Evolutionary conservation across 1,139 yeast species (phyloP).

Genomic region (Candida sp.): DNA sequence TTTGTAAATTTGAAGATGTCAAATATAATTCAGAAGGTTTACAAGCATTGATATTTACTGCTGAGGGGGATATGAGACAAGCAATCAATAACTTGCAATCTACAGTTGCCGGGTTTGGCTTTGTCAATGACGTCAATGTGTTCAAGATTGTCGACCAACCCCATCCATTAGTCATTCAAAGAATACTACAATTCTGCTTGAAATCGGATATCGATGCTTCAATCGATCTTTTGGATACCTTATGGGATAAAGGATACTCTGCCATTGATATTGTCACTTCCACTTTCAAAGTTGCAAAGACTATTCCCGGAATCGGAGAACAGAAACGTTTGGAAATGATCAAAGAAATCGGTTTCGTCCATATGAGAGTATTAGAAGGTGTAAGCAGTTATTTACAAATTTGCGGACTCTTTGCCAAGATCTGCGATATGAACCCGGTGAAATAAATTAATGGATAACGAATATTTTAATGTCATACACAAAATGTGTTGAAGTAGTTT

Average conservation of each 20-base stretch:
- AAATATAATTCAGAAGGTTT: slow-evolving; percentile 87
- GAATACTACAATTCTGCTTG: slow-evolving; percentile 60
- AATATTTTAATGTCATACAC: not conserved
- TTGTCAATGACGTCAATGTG: slow-evolving; percentile 87
- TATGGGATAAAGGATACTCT: slow-evolving; percentile 91
- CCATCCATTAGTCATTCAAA: slow-evolving; percentile 82
- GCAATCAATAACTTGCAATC: slow-evolving; percentile 93
- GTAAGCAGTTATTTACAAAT: slow-evolving; percentile 84
- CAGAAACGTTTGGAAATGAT: slow-evolving; percentile 69
- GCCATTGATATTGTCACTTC: slow-evolving; percentile 93
- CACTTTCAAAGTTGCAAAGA: slow-evolving; percentile 82
- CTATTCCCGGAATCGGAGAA: slow-evolving; percentile 66
- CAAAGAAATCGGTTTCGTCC: slow-evolving; percentile 84
- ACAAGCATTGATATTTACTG: slow-evolving; percentile 91
- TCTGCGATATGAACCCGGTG: slow-evolving; percentile 24
- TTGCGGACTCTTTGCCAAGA: slow-evolving; percentile 76
- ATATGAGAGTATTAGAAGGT: slow-evolving; percentile 92
- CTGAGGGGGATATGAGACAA: slow-evolving; percentile 99
- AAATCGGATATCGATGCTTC: slow-evolving; percentile 59
- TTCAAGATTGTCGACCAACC: slow-evolving; percentile 97
- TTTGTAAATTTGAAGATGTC: slow-evolving; percentile 67
- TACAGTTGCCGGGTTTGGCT: slow-evolving; percentile 90
- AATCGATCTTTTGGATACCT: slow-evolving; percentile 56
- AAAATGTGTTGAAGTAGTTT: no score
- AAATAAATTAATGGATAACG: not conserved